A percentile compares a stretch with the other conserved stretches of the same genome.
phyloP scores from a whole-genome alignment of 2,329 filamentous ascomycete species.

The Berkeleyomyces basicola region DNA sequence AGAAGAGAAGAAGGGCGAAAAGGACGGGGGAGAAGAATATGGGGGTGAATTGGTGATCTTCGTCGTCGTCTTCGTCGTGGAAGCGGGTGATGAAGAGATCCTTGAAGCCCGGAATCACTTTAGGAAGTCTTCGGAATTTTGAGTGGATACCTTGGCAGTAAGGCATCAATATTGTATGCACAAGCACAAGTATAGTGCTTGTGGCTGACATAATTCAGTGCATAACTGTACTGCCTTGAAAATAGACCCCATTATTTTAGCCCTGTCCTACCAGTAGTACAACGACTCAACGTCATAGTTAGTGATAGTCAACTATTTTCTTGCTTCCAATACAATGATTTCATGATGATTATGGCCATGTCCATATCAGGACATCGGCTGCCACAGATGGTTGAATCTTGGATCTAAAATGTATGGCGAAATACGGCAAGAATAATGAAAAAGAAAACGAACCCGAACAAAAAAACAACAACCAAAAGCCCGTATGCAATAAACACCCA shows the following conservation, averaged over 20 bases:
- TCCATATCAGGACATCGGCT: neutral
- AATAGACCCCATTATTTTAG: no score
- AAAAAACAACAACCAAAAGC: conserved; percentile 3
- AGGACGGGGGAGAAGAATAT: conserved; percentile 18
- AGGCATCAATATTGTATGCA: conserved; percentile 7
- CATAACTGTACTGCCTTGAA: neutral
- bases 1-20: neutral
- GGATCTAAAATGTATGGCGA: neutral
- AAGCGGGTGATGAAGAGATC: conserved; percentile 9
- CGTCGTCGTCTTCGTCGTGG: conserved; percentile 10
- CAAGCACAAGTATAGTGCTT: neutral
- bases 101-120: conserved; percentile 7
- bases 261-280: neutral
- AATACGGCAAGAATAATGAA: neutral
- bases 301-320: neutral
- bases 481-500: neutral
- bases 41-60: conserved; percentile 15
- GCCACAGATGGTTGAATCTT: neutral
- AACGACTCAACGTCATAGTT: neutral
- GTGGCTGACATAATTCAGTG: conserved; percentile 11
- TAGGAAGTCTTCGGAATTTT: conserved; percentile 12
- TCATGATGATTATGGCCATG: neutral
- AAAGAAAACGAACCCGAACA: neutral
- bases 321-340: neutral
- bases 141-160: conserved; percentile 13